Conservation (phyloP, 192 early-diverging fungal species). For the Coemansia sp. region DNA sequence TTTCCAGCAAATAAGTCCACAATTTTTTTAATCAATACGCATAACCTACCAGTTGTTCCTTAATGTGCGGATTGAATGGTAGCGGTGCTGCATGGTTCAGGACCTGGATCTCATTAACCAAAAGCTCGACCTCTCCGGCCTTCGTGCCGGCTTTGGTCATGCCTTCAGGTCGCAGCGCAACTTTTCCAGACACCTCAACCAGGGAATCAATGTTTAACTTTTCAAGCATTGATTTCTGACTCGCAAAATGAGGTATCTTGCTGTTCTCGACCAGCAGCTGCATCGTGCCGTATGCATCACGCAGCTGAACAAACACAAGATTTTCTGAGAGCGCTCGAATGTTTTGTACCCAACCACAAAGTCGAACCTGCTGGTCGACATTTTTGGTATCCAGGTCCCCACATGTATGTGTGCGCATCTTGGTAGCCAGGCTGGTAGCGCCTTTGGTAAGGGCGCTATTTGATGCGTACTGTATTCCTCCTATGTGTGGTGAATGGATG, state of each 20-base stretch:
- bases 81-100: constrained; percentile 61
- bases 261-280: constrained; percentile 58
- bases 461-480: no score
- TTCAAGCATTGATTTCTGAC: constrained; percentile 29
- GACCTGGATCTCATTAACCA: constrained; percentile 54
- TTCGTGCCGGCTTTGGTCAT: constrained; percentile 21
- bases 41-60: constrained; percentile 16
- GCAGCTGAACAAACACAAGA: constrained; percentile 72
- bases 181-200: constrained; percentile 62
- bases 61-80: constrained; percentile 34
- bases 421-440: constrained; percentile 16
- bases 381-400: constrained; percentile 61
- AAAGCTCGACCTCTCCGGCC: constrained; percentile 72
- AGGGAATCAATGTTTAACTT: constrained; percentile 66
- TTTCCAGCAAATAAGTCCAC: no score
- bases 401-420: constrained; percentile 72
- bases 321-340: constrained; percentile 64
- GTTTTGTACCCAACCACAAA: constrained; percentile 72
- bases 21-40: no score
- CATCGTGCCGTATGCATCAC: constrained; percentile 70
- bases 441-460: not conserved
- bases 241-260: constrained; percentile 43
- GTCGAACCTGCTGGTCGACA: constrained; percentile 60
- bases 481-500: no score
- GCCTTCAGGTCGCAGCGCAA: constrained; percentile 55